phyloP scores from a whole-genome alignment of 495 filamentous ascomycete genomes.

The Aspergillus affinis region DNA sequence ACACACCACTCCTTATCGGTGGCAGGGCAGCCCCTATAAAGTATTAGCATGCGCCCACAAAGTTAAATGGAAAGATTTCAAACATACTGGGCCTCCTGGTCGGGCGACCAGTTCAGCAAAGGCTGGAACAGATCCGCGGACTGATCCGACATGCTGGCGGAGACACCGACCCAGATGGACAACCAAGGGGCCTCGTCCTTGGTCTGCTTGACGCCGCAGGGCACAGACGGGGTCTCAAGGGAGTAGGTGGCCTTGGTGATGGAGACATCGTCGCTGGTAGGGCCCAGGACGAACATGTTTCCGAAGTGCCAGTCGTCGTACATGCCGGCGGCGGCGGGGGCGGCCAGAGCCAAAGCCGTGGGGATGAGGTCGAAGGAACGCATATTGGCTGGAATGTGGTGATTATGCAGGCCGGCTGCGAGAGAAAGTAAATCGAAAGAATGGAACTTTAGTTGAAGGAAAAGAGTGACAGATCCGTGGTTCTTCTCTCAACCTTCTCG shows the following conservation, averaged over 20 bases:
- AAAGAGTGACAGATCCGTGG: neutral
- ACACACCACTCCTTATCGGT: conserved; percentile 16
- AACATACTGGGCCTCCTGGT: conserved; percentile 15
- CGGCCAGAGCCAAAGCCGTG: conserved; percentile 9
- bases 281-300: conserved; percentile 14
- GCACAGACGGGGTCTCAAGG: conserved; percentile 11
- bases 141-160: conserved; percentile 2
- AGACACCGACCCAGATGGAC: conserved; percentile 15
- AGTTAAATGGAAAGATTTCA: too few species aligned
- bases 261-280: conserved; percentile 9
- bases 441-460: neutral
- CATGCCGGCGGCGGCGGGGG: conserved; percentile 10
- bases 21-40: conserved; percentile 9
- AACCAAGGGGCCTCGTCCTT: conserved; percentile 12
- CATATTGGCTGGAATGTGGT: neutral
- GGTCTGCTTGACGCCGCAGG: conserved; percentile 1
- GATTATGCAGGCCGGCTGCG: neutral
- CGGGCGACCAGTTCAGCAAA: conserved; percentile 18
- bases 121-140: conserved; percentile 15
- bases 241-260: conserved; percentile 20
- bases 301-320: conserved; percentile 18
- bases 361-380: neutral
- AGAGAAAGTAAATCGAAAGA: neutral
- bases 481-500: neutral
- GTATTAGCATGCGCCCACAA: neutral